These are phyloP conservation scores for Cephaloascus fragrans DNA, from an alignment of 805 yeast species.

Conservation along the genomic window DNA sequence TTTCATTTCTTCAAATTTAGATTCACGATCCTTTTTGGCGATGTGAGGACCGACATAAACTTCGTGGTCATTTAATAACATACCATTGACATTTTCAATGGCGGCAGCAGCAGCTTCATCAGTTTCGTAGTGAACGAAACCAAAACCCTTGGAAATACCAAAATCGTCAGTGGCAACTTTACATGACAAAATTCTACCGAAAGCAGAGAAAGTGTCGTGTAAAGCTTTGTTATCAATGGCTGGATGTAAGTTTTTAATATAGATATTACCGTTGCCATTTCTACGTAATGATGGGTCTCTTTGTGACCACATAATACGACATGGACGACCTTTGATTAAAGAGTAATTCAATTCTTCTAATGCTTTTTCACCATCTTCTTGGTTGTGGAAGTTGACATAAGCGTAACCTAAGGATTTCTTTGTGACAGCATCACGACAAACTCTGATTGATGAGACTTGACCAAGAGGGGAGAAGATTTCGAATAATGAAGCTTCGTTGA, in stretches of 20 bases:
- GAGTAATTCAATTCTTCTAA: slow-evolving; percentile 93
- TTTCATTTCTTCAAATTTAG: slow-evolving; percentile 81
- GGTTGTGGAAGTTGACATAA: slow-evolving; percentile 89
- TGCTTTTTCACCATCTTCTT: slow-evolving; percentile 87
- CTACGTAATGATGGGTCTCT: slow-evolving; percentile 95
- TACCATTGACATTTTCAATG: slow-evolving; percentile 95
- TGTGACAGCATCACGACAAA: slow-evolving; percentile 96
- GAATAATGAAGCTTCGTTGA: slow-evolving; percentile 88
- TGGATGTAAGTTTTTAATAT: slow-evolving; percentile 96
- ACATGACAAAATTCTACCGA: slow-evolving; percentile 92
- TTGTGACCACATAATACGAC: slow-evolving; percentile 99
- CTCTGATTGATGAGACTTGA: slow-evolving; percentile 93
- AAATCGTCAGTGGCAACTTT: slow-evolving; percentile 92
- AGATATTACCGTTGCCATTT: slow-evolving; percentile 93
- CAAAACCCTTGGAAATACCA: slow-evolving; percentile 92
- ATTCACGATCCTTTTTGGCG: slow-evolving; percentile 87
- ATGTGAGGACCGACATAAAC: slow-evolving; percentile 94
- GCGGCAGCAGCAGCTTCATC: slow-evolving; percentile 91
- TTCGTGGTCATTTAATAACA: slow-evolving; percentile 92
- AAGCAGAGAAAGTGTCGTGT: slow-evolving; percentile 95
- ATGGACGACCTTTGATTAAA: slow-evolving; percentile 87
- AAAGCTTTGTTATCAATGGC: slow-evolving; percentile 98
- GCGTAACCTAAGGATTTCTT: slow-evolving; percentile 97
- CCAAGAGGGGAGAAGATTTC: slow-evolving; percentile 94
- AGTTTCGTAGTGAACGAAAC: slow-evolving; percentile 93